Percentiles rank a stretch among this genome's conserved stretches.
These are phyloP conservation scores for Aspergillus eucalypticola DNA, from an alignment of 2,329 filamentous ascomycete species.

Conservation along the genomic window DNA sequence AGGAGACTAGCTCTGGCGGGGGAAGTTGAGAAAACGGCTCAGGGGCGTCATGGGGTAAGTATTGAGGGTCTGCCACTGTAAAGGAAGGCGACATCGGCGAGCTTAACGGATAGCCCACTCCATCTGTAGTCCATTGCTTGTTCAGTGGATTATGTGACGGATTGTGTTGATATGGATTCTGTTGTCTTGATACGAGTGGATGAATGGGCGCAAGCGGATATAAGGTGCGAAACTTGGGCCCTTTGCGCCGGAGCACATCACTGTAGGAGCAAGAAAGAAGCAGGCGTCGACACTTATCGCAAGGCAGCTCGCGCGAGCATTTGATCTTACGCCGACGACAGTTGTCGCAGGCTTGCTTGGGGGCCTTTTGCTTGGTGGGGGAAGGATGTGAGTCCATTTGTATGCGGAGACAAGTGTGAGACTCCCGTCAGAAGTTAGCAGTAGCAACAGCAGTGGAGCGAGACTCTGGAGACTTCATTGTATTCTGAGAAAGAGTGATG, in stretches of 20 bases:
- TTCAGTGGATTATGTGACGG: conserved; percentile 19
- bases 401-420: background rate
- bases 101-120: conserved; percentile 22
- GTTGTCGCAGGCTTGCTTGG: conserved; percentile 44
- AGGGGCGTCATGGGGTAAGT: conserved; percentile 23
- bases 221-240: conserved; percentile 42
- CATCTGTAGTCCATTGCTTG: conserved; percentile 23
- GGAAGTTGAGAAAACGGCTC: conserved; percentile 33
- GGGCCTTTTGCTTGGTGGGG: conserved; percentile 23
- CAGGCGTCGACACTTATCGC: conserved; percentile 42
- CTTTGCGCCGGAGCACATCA: conserved; percentile 41
- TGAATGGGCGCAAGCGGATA: conserved; percentile 41
- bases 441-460: background rate
- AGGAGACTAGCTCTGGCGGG: conserved; percentile 35
- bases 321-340: conserved; percentile 47
- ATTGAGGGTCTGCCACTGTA: conserved; percentile 27
- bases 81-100: conserved; percentile 32
- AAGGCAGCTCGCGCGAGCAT: conserved; percentile 43
- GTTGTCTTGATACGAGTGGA: conserved; percentile 28
- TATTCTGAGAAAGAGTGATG: background rate
- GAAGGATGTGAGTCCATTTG: conserved; percentile 26
- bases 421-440: background rate
- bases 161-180: conserved; percentile 17
- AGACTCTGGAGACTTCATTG: conserved; percentile 8
- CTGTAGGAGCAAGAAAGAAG: conserved; percentile 44